Base-by-base conservation (phyloP, 2,329 filamentous ascomycete species). In the Sporothrix euskadiensis region DNA sequence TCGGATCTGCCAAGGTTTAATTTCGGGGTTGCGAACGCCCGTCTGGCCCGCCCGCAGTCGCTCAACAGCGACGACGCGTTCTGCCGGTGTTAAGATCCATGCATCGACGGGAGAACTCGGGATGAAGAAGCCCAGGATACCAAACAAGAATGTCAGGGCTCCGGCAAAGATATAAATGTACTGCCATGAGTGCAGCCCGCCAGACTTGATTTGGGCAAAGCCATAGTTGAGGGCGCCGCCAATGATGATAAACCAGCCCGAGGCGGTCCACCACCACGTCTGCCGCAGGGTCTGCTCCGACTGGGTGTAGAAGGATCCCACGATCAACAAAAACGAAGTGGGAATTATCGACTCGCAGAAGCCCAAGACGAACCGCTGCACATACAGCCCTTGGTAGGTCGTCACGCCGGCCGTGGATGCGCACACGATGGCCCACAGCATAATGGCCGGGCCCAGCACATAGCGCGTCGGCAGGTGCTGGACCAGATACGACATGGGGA, bases 141-240 rank as follows among this genome's bases (percentile, higher is more conserved):
- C 90, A 76, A 91, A 92, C 0, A 91, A 65, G 52, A 91, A 87
- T 0, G 90, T 92, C 69, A 92, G 77, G 0, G 83, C 83, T 0
- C 90, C 90, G 0, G 89, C 89, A 22, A 92, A 82, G 16, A 92
- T 82, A 78, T 92, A 92, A 74, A 92, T 90, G 77, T 91, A 92
- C 81, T 92, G 90, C 90, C 91, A 94, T 4, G 86, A 82, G 57
- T 83, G 85, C 57, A 92, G 80, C 0, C 81, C 78, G 0, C 88
- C 88, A 1, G 84, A 82, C 0, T 78, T 81, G 68, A 92, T 88
- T 79, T 91, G 89, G 0, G 88, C 89, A 78, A 92, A 91, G 3
- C 85, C 90, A 78, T 91, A 92, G 80, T 91, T 91, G 69, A 92
- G 80, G 0, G 84, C 86, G 9, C 89, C 86, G 6, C 90, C 90